Evolutionary conservation across 768 basidiomycete species (phyloP).

Genomic region (Exidia glandulosa): DNA sequence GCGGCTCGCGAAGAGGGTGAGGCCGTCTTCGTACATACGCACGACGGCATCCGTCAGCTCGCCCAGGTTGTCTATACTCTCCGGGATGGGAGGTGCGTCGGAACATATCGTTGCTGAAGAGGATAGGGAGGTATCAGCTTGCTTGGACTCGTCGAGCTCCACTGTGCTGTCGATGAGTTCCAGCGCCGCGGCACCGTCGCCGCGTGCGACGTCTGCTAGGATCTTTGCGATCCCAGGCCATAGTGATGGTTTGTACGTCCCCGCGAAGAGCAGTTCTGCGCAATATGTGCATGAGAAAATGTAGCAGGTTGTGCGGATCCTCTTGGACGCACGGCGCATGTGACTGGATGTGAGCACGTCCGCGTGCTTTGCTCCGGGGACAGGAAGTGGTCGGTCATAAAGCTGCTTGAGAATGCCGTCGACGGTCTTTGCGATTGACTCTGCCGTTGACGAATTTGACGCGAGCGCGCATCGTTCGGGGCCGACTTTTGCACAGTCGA

Average conservation of each 20-base stretch:
- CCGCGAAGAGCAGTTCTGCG: slow-evolving; percentile 8
- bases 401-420: slow-evolving; percentile 14
- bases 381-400: slow-evolving; percentile 17
- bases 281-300: not conserved
- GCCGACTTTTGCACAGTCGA: slow-evolving; percentile 13
- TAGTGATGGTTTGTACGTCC: slow-evolving; percentile 11
- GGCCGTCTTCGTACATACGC: slow-evolving; percentile 10
- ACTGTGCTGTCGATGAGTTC: slow-evolving; percentile 8
- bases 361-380: slow-evolving; percentile 12
- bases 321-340: slow-evolving; percentile 11
- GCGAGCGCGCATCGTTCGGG: slow-evolving; percentile 17
- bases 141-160: slow-evolving; percentile 7
- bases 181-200: slow-evolving; percentile 15
- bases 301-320: not conserved
- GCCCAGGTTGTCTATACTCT: slow-evolving; percentile 8
- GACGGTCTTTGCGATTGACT: slow-evolving; percentile 11
- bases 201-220: slow-evolving; percentile 14
- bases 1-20: slow-evolving; percentile 10
- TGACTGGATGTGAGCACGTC: slow-evolving; percentile 18
- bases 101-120: slow-evolving; percentile 22
- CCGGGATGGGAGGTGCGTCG: slow-evolving; percentile 15
- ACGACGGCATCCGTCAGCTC: slow-evolving; percentile 16
- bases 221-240: slow-evolving; percentile 13
- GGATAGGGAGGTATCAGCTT: slow-evolving; percentile 10
- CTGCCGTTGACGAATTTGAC: slow-evolving; percentile 7